A percentile compares a stretch with the other conserved stretches of the same genome.
These are phyloP conservation scores for Calonectria naviculata DNA, from an alignment of 2,329 filamentous ascomycete genomes.

Conservation along the genomic window DNA sequence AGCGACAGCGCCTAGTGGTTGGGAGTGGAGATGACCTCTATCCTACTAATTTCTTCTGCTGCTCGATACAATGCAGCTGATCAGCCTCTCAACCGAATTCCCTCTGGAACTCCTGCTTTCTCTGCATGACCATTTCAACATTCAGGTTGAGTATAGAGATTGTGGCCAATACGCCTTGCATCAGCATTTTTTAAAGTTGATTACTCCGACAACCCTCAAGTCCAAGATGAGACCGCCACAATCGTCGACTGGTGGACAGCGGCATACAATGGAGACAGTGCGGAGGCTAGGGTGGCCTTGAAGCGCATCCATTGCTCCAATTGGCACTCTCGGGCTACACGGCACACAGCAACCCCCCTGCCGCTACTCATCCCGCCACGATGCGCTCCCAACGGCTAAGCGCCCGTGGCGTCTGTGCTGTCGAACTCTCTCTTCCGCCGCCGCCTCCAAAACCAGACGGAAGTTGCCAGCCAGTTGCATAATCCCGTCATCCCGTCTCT, in stretches of 20 bases:
- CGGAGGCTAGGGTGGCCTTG: not conserved
- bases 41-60: not conserved
- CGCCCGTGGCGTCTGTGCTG: not conserved
- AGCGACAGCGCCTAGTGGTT: not conserved
- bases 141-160: no score
- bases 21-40: not conserved
- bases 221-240: constrained; percentile 4
- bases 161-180: not conserved
- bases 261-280: not conserved
- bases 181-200: not conserved
- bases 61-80: not conserved
- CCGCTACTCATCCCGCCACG: not conserved
- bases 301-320: not conserved
- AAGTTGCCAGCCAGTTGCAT: not conserved
- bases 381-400: not conserved
- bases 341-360: not conserved
- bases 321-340: not conserved
- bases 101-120: not conserved
- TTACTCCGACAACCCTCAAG: not conserved
- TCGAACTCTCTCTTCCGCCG: not conserved
- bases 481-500: not conserved
- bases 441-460: not conserved
- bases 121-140: not conserved
- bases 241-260: not conserved
- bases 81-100: not conserved